Percentiles rank a stretch among this genome's conserved stretches.
phyloP scores from a whole-genome alignment of 2,329 filamentous ascomycete species.

The Reticulascus tulasneorum region DNA sequence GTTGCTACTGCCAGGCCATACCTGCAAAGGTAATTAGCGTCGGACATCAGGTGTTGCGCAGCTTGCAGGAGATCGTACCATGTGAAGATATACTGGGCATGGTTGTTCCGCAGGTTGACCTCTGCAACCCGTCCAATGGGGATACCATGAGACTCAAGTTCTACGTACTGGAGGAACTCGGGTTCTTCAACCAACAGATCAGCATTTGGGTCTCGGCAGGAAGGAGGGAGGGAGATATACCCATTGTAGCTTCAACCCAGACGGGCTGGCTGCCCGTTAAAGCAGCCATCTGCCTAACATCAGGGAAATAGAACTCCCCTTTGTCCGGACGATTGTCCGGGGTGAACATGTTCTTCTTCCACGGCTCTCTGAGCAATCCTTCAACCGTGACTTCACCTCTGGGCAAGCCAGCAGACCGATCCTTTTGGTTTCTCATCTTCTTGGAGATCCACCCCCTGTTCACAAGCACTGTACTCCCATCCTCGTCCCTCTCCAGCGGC shows the following conservation, averaged over 20 bases:
- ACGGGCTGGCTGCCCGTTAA: conserved; percentile 80
- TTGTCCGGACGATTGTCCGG: conserved; percentile 81
- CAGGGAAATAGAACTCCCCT: conserved; percentile 90
- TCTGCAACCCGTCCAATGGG: conserved; percentile 85
- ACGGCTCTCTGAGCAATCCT: conserved; percentile 81
- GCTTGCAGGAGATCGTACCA: conserved; percentile 56
- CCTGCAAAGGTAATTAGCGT: conserved; percentile 45
- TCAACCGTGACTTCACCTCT: conserved; percentile 71
- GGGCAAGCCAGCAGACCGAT: conserved; percentile 64
- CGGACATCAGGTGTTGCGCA: background rate
- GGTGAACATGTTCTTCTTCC: conserved; percentile 98
- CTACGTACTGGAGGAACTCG: conserved; percentile 71
- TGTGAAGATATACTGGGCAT: conserved; percentile 97
- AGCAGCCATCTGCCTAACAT: conserved; percentile 85
- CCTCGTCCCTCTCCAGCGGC: conserved; percentile 69
- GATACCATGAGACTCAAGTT: conserved; percentile 74
- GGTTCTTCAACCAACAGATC: conserved; percentile 52
- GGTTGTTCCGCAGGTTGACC: conserved; percentile 93
- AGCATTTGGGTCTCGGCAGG: background rate
- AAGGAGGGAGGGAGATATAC: conserved; percentile 41
- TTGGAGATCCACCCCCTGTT: conserved; percentile 91
- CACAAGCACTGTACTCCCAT: conserved; percentile 69
- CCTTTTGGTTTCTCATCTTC: conserved; percentile 61
- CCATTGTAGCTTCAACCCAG: conserved; percentile 95
- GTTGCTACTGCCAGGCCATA: conserved; percentile 83